Conservation (phyloP, 2,329 filamentous ascomycete genomes). For the Beauveria australis region DNA sequence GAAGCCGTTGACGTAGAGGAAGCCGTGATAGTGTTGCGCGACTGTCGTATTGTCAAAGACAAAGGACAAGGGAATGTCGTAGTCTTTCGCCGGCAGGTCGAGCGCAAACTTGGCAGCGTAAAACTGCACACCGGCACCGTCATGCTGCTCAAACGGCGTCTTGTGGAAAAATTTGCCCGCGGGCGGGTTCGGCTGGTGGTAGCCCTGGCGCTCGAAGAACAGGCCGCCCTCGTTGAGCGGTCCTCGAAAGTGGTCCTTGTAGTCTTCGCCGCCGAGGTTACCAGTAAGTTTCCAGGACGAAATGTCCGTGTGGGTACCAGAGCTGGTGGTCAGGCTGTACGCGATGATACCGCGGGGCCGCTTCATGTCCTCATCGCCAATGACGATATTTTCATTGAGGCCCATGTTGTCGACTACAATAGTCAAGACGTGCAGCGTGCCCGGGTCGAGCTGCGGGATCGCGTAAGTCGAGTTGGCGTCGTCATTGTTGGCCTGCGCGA, state of each 20-base stretch:
- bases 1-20: slow-evolving; percentile 63
- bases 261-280: slow-evolving; percentile 53
- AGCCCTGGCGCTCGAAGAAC: slow-evolving; percentile 48
- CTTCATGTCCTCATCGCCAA: slow-evolving; percentile 50
- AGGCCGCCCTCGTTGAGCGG: slow-evolving; percentile 55
- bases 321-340: slow-evolving; percentile 38
- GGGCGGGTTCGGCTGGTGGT: slow-evolving; percentile 40
- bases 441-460: slow-evolving; percentile 41
- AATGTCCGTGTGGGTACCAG: slow-evolving; percentile 35
- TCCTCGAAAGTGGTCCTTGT: slow-evolving; percentile 45
- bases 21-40: slow-evolving; percentile 38
- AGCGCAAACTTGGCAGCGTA: slow-evolving; percentile 46
- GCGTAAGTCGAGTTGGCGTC: slow-evolving; percentile 46
- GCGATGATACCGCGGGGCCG: slow-evolving; percentile 48
- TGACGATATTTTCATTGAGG: slow-evolving; percentile 52
- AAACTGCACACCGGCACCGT: slow-evolving; percentile 43
- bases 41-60: slow-evolving; percentile 37
- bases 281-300: slow-evolving; percentile 52
- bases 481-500: slow-evolving; percentile 39
- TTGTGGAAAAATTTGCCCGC: slow-evolving; percentile 25
- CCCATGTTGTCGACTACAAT: slow-evolving; percentile 63
- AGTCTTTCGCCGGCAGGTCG: slow-evolving; percentile 37
- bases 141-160: slow-evolving; percentile 5
- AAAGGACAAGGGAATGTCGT: slow-evolving; percentile 50
- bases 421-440: slow-evolving; percentile 51